Conservation (phyloP, 768 basidiomycete genomes). For the Leucosporidium creatinivorum region DNA sequence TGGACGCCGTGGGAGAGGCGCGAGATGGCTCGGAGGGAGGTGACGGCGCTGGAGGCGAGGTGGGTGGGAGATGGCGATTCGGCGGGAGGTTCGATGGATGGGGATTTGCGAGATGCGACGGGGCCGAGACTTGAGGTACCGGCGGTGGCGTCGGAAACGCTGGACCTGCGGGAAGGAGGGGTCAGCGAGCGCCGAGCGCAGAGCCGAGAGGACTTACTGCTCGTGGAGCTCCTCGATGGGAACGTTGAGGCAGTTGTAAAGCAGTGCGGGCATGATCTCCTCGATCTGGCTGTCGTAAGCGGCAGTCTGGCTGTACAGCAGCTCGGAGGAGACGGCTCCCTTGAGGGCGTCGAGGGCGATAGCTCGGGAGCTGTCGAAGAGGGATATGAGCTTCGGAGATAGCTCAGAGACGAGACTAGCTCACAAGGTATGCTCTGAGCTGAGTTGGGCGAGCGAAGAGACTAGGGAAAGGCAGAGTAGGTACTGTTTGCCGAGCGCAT, state of each 20-base stretch:
- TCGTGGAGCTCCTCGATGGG: constrained; percentile 1
- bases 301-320: constrained; percentile 5
- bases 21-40: constrained; percentile 6
- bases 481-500: constrained; percentile 18
- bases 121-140: neutral
- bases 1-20: constrained; percentile 17
- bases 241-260: constrained; percentile 4
- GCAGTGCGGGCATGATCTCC: constrained; percentile 13
- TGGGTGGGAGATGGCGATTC: neutral
- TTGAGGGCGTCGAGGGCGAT: constrained; percentile 20
- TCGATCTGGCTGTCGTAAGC: constrained; percentile 22
- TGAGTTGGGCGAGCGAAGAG: constrained; percentile 6
- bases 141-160: neutral
- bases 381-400: neutral
- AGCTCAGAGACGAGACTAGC: neutral
- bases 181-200: neutral
- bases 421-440: neutral
- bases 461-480: constrained; percentile 16
- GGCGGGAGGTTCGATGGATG: constrained; percentile 2
- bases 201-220: neutral
- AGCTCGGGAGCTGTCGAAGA: neutral
- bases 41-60: constrained; percentile 9
- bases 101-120: constrained; percentile 11
- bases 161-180: neutral
- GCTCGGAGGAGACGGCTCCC: constrained; percentile 16